These are phyloP conservation scores for Hydrangea macrophylla DNA, from an alignment of 148 eudicot genomes.

Conservation along the genomic window DNA sequence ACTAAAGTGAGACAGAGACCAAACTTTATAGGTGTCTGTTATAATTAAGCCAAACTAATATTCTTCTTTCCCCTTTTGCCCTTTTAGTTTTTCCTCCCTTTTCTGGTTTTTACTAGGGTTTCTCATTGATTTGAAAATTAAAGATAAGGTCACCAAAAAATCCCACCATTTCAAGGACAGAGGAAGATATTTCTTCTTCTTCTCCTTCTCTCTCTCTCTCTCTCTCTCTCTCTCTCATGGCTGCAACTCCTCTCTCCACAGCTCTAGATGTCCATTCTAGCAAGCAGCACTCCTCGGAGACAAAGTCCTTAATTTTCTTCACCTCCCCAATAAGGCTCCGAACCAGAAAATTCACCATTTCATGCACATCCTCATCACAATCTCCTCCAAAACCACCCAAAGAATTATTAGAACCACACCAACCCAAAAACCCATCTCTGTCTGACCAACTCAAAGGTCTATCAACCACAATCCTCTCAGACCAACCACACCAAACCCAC, in stretches of 20 bases:
- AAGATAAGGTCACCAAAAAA: slow-evolving; percentile 11
- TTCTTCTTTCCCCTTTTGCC: not conserved
- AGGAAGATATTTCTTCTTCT: slow-evolving; percentile 1
- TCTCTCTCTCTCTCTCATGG: slow-evolving; percentile 37
- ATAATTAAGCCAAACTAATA: too few relatives aligned
- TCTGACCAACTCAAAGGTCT: slow-evolving; percentile 76
- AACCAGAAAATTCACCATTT: slow-evolving; percentile 32
- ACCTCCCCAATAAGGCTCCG: slow-evolving; percentile 22
- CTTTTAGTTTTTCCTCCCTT: not conserved
- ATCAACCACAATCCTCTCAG: slow-evolving; percentile 48
- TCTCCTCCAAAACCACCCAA: slow-evolving; percentile 40
- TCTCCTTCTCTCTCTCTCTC: not conserved
- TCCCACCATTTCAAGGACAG: not conserved
- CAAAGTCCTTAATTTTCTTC: slow-evolving; percentile 33
- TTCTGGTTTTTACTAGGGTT: not conserved
- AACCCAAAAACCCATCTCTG: slow-evolving; percentile 61
- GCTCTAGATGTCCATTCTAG: slow-evolving; percentile 45
- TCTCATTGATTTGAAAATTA: not conserved
- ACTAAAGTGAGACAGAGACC: too few relatives aligned
- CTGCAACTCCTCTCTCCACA: slow-evolving; percentile 56
- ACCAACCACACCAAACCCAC: slow-evolving; percentile 29
- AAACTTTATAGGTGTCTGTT: too few relatives aligned
- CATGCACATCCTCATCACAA: slow-evolving; percentile 42
- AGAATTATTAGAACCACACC: slow-evolving; percentile 25
- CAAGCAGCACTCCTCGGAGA: slow-evolving; percentile 33